These are phyloP conservation scores for Rhizoclosmatium sp. DNA, from an alignment of 192 early-diverging fungal genomes.

Conservation along the genomic window DNA sequence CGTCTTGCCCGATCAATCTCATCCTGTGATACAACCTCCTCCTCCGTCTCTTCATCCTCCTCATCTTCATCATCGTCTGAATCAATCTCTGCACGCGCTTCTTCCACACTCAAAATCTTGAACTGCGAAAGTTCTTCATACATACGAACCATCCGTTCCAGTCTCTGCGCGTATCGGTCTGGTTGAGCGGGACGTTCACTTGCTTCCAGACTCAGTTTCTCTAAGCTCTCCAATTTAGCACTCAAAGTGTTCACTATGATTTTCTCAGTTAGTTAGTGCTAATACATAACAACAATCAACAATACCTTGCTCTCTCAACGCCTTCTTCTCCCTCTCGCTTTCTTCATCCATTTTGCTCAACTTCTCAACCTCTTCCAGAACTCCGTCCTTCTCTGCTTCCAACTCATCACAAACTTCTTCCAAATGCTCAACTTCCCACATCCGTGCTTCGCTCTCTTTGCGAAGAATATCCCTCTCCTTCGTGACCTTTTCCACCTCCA, in stretches of 20 bases:
- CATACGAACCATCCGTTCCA: slow-evolving; percentile 52
- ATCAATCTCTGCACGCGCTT: slow-evolving; percentile 21
- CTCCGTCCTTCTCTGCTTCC: background rate
- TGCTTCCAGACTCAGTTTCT: background rate
- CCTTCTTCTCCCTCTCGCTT: background rate
- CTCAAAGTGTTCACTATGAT: slow-evolving; percentile 23
- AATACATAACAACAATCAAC: background rate
- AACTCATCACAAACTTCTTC: background rate
- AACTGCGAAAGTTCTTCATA: slow-evolving; percentile 49
- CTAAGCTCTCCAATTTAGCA: slow-evolving; percentile 16
- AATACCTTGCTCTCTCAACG: background rate
- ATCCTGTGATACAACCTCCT: slow-evolving; percentile 2
- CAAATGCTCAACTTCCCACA: background rate
- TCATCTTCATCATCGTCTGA: slow-evolving; percentile 21
- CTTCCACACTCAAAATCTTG: slow-evolving; percentile 48
- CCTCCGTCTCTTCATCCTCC: slow-evolving; percentile 28
- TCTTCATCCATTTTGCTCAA: background rate
- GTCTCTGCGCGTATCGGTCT: slow-evolving; percentile 42
- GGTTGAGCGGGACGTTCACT: slow-evolving; percentile 24
- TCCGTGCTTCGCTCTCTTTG: background rate
- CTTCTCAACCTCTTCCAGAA: slow-evolving; percentile 5
- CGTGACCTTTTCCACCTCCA: background rate
- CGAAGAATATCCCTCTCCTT: no score
- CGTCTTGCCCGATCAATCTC: slow-evolving; percentile 34
- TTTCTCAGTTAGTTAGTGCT: background rate